Conservation (phyloP, 164 flowering plant species). For the Macadamia integrifolia region DNA sequence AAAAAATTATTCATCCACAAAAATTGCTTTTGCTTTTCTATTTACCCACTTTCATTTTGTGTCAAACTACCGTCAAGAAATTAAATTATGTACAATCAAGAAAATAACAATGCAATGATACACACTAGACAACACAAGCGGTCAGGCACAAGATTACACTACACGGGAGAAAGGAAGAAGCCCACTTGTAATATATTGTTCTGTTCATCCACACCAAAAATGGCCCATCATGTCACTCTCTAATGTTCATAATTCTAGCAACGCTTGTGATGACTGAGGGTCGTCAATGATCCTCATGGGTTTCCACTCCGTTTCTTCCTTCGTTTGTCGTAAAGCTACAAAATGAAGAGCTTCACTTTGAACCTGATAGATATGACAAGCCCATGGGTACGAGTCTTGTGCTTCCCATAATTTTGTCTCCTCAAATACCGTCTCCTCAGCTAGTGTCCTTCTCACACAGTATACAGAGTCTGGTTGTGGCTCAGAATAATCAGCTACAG, state of each 20-base stretch:
- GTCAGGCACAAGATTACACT: too few relatives aligned
- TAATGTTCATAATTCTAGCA: background rate
- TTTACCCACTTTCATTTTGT: too few relatives aligned
- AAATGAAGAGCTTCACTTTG: conserved; percentile 89
- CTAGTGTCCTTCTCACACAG: conserved; percentile 61
- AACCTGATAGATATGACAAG: conserved; percentile 82
- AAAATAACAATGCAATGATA: too few relatives aligned
- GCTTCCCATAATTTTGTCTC: conserved; percentile 77
- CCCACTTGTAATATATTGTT: background rate
- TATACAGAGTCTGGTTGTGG: conserved; percentile 47
- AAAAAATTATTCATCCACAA: too few relatives aligned
- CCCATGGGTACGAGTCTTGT: conserved; percentile 91
- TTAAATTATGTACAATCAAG: too few relatives aligned
- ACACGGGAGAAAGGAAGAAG: too few relatives aligned
- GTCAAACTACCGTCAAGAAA: too few relatives aligned
- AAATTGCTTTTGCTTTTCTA: too few relatives aligned
- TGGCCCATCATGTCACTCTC: background rate
- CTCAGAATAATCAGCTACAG: conserved; percentile 57
- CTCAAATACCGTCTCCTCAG: conserved; percentile 70
- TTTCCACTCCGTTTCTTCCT: conserved; percentile 76
- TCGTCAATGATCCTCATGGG: conserved; percentile 58
- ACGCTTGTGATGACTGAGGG: conserved; percentile 4
- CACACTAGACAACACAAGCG: too few relatives aligned
- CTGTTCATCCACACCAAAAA: background rate
- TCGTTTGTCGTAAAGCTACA: conserved; percentile 59